Evolutionary conservation across 768 basidiomycete genomes (phyloP).

Genomic region (Russula vinacea): DNA sequence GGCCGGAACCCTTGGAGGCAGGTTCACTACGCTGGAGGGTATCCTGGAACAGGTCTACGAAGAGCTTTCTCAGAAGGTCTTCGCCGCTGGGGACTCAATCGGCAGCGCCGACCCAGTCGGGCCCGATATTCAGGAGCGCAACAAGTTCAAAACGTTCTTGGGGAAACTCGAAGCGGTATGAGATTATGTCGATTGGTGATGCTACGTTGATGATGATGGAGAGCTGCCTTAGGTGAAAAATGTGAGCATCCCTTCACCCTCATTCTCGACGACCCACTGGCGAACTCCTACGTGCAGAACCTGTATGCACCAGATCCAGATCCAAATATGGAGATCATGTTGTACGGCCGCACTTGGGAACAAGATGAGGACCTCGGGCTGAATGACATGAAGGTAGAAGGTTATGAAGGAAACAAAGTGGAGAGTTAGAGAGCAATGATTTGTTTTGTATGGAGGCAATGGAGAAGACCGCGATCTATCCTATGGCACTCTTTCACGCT

Average conservation of each 20-base stretch:
- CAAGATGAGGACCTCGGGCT: conserved; percentile 95
- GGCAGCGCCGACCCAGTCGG: conserved; percentile 39
- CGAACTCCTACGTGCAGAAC: conserved; percentile 95
- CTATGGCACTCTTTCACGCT: background rate
- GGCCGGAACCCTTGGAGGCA: conserved; percentile 91
- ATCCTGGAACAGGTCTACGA: conserved; percentile 93
- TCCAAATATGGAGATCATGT: conserved; percentile 83
- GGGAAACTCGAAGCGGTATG: conserved; percentile 67
- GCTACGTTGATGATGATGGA: background rate
- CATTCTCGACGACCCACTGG: conserved; percentile 91
- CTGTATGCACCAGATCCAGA: conserved; percentile 97
- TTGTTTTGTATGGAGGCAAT: background rate
- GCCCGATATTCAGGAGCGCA: conserved; percentile 33
- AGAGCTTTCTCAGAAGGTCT: conserved; percentile 85
- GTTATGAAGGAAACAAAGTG: conserved; percentile 47
- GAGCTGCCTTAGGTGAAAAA: conserved; percentile 60
- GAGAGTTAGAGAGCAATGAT: conserved; percentile 6
- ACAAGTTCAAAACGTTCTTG: conserved; percentile 75
- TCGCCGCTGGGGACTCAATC: conserved; percentile 67
- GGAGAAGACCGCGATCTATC: background rate
- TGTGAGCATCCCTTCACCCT: conserved; percentile 80
- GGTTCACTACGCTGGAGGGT: conserved; percentile 97
- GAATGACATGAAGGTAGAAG: conserved; percentile 84
- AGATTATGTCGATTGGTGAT: background rate
- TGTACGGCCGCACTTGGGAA: conserved; percentile 79